phyloP scores from a whole-genome alignment of 1,284 basidiomycete species.

The Schizopora paradoxa region DNA sequence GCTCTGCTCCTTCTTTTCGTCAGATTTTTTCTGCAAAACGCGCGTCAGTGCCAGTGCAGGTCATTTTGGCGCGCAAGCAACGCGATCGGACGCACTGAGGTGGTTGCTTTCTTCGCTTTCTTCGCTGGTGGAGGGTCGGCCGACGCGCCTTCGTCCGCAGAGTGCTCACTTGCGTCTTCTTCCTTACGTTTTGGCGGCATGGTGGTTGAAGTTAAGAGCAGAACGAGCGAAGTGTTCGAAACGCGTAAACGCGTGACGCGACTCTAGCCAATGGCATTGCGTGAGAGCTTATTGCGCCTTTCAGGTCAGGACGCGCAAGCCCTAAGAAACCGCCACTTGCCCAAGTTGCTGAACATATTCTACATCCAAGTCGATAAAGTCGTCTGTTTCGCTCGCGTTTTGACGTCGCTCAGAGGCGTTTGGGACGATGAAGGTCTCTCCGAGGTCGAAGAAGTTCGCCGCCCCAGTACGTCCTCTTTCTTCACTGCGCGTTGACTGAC shows the following conservation, averaged over 20 bases:
- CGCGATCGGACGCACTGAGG: constrained; percentile 1
- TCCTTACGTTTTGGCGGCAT: constrained; percentile 11
- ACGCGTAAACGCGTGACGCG: not conserved
- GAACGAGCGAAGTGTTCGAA: not conserved
- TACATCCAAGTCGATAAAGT: constrained; percentile 21
- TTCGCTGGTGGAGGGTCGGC: constrained; percentile 7
- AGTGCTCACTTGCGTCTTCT: constrained; percentile 2
- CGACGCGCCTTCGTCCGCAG: not conserved
- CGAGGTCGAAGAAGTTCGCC: constrained; percentile 71
- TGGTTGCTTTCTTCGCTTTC: constrained; percentile 11
- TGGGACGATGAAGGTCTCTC: constrained; percentile 72
- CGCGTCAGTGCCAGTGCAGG: not conserved
- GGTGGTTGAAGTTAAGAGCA: not conserved
- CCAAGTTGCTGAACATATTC: constrained; percentile 11
- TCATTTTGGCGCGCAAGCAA: not conserved
- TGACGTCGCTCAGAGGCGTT: constrained; percentile 38
- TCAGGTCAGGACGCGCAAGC: not conserved
- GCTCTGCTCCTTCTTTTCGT: constrained; percentile 26
- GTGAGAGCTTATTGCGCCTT: constrained; percentile 1
- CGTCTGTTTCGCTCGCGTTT: too few species aligned
- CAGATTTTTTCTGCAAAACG: constrained; percentile 22
- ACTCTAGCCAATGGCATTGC: constrained; percentile 2
- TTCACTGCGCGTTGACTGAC: constrained; percentile 12
- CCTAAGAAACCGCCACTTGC: too few species aligned
- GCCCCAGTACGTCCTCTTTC: constrained; percentile 50